Evolutionary conservation across 2,329 filamentous ascomycete species (phyloP), one percentile per base, ranked within the genome.

Genomic region (Nemania diffusa): DNA sequence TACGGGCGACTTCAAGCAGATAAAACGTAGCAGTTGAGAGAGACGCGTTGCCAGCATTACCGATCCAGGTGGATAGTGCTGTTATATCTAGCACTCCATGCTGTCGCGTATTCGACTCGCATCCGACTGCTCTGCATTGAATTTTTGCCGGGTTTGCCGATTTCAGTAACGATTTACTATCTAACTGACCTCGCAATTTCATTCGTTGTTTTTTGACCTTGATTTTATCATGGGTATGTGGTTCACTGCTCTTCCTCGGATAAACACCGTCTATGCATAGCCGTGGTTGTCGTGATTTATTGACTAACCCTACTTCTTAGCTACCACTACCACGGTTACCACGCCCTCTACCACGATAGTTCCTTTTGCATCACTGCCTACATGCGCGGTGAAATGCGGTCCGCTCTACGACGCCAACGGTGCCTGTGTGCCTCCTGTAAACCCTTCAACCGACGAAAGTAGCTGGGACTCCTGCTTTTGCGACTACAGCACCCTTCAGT

Each of bases 391-490:
- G 24, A 69, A 76, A 53, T 93, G 91, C 75, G 83, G 85, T 50
- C 77, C 82, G 29, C 87, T 93, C 51, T 88, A 85, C 76, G 87
- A 92, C 78, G 92, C 91, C 65, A 92, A 94, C 75, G 86, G 85
- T 52, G 88, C 84, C 68, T 97, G 93, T 79, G 85, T 91, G 1
- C 90, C 91, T 3, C 87, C 86, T 3, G 83, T 80, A 26, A 82
- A 79, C 3, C 78, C 85, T 5, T 78, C 80, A 6, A 83, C 84
- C 57, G 82, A 84, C 55, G 77, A 84, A 46, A 74, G 78, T 22
- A 85, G 83, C 50, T 92, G 91, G 77, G 83, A 88, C 58, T 82
- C 84, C 40, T 97, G 93, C 80, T 94, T 97, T 81, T 97, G 93
- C 81, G 81, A 84, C 73, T 88, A 91, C 57, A 70, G 83, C 13